Percentiles rank a stretch among this genome's conserved stretches.
phyloP scores from a whole-genome alignment of 169 alveolate genomes.

The Eimeria mitis region DNA sequence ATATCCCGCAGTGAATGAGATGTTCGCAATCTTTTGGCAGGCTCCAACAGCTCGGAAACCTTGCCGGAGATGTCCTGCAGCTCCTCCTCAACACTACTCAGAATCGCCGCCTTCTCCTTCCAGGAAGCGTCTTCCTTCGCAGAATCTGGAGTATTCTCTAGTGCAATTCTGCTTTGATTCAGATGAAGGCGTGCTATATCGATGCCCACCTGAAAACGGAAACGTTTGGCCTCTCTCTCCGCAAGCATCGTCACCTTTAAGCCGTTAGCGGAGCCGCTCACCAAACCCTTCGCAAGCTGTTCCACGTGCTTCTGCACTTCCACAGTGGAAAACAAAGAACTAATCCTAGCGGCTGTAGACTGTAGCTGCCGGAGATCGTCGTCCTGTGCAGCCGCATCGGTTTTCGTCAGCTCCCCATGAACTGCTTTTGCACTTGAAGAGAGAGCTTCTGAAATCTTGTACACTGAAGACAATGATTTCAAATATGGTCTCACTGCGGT shows the following conservation, averaged over 20 bases:
- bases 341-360: not conserved
- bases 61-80: not conserved
- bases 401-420: not conserved
- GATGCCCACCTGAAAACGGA: not conserved
- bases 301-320: not conserved
- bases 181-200: not conserved
- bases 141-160: not conserved
- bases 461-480: not conserved
- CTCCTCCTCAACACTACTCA: not conserved
- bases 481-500: constrained; percentile 7
- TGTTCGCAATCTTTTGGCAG: not conserved
- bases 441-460: not conserved
- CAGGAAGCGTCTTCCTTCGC: not conserved
- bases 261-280: not conserved
- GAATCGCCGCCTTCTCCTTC: not conserved
- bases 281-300: constrained; percentile 12
- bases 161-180: not conserved
- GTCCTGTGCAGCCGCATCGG: not conserved
- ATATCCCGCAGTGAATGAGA: not conserved
- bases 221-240: constrained; percentile 17
- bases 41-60: not conserved
- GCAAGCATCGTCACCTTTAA: constrained; percentile 30
- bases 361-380: not conserved
- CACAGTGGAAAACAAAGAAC: constrained; percentile 5
- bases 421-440: not conserved